Conservation (phyloP, 495 filamentous ascomycete species). For the Penicillium salamii region DNA sequence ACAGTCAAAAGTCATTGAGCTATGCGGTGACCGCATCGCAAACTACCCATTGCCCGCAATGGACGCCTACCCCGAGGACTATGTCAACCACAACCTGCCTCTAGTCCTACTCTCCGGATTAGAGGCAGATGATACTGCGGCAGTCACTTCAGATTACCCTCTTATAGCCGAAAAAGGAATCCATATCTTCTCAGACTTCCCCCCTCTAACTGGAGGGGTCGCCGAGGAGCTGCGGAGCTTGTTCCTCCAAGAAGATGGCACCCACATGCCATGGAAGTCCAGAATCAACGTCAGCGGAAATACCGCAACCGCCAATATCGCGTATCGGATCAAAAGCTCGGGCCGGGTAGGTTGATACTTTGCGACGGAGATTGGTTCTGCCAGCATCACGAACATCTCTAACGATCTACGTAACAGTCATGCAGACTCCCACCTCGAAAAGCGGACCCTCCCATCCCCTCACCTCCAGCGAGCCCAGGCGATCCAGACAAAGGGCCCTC, state of each 20-base stretch:
- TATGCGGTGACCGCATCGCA: conserved; percentile 39
- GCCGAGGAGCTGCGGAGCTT: conserved; percentile 65
- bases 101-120: conserved; percentile 78
- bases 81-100: conserved; percentile 78
- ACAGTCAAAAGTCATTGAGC: conserved; percentile 12
- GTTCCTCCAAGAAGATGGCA: conserved; percentile 64
- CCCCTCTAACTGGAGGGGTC: conserved; percentile 59
- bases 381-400: conserved; percentile 6
- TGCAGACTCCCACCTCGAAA: conserved; percentile 62
- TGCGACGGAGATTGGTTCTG: no score
- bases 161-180: conserved; percentile 57
- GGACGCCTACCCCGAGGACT: conserved; percentile 83
- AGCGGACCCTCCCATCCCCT: conserved; percentile 53
- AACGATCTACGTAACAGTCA: conserved; percentile 36
- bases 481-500: conserved; percentile 44
- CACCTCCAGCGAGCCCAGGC: conserved; percentile 47
- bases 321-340: conserved; percentile 64
- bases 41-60: conserved; percentile 52
- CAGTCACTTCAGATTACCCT: conserved; percentile 33
- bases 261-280: conserved; percentile 57
- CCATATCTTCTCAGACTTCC: conserved; percentile 64
- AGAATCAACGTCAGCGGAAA: conserved; percentile 34
- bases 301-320: conserved; percentile 16
- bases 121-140: conserved; percentile 30
- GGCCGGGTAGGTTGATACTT: conserved; percentile 66